Conservation (phyloP, 805 yeast genomes). For the Starmerella powellii region DNA sequence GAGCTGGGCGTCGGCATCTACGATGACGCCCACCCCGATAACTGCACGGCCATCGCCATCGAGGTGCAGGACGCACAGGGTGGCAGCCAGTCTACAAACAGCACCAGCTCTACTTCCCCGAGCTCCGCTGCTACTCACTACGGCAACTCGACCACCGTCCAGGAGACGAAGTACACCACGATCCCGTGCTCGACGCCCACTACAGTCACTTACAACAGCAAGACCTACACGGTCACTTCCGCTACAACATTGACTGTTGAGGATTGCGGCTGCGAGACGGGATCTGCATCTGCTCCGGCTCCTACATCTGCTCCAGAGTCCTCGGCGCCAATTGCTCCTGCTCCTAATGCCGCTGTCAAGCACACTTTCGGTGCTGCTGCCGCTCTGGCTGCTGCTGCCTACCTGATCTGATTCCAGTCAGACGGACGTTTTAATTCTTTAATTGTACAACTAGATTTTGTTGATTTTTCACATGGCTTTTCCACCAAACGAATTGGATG, state of each 20-base stretch:
- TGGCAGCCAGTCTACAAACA: neutral
- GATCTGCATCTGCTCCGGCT: no score
- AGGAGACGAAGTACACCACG: constrained; percentile 20
- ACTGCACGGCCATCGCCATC: neutral
- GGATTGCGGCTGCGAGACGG: constrained; percentile 31
- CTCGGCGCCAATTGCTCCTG: no score
- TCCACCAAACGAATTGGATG: no score
- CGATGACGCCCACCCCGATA: neutral
- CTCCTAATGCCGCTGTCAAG: constrained; percentile 3
- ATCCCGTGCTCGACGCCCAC: constrained; percentile 23
- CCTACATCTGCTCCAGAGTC: no score
- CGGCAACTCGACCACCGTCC: constrained; percentile 6
- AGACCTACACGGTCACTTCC: constrained; percentile 31
- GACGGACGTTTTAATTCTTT: no score
- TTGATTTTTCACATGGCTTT: no score
- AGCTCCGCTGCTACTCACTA: neutral
- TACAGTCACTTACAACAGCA: constrained; percentile 26
- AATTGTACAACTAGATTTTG: no score
- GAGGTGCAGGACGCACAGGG: neutral
- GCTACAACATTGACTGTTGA: constrained; percentile 50
- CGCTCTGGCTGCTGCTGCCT: constrained; percentile 2
- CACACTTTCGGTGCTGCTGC: constrained; percentile 7
- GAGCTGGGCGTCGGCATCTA: neutral
- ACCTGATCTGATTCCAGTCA: constrained; percentile 2
- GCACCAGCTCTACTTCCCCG: neutral